Conservation (phyloP, 805 yeast species). For the Metschnikowia anglica region DNA sequence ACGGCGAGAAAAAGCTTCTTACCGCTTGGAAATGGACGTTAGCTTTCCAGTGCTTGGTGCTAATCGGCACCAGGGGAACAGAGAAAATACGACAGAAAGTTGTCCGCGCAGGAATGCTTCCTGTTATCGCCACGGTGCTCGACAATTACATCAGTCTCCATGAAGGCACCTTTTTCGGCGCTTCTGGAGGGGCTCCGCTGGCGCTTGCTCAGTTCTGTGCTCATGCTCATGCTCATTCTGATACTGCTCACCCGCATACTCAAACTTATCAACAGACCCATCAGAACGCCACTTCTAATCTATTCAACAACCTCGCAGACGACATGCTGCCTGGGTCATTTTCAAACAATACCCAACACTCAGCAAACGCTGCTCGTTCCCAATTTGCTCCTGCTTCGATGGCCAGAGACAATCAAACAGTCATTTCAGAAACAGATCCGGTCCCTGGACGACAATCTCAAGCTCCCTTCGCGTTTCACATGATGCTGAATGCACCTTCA, state of each 20-base stretch:
- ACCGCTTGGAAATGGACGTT: conserved; percentile 98
- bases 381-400: not conserved
- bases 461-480: not conserved
- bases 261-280: conserved; percentile 1
- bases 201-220: conserved; percentile 7
- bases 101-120: conserved; percentile 88
- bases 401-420: conserved; percentile 2
- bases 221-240: conserved; percentile 4
- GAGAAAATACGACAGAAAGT: conserved; percentile 81
- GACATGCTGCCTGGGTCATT: not conserved
- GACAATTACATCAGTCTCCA: conserved; percentile 70
- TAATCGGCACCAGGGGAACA: conserved; percentile 90
- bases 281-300: not conserved
- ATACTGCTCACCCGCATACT: conserved; percentile 2
- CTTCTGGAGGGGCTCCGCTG: conserved; percentile 6
- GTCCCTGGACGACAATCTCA: not conserved
- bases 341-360: not conserved
- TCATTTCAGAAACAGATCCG: not conserved
- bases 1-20: conserved; percentile 48
- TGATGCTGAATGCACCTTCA: not conserved
- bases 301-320: not conserved
- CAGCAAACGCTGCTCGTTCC: not conserved
- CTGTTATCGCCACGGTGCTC: conserved; percentile 85
- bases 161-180: conserved; percentile 35
- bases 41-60: conserved; percentile 87